A percentile compares a stretch with the other conserved stretches of the same genome.
Conservation (phyloP, 805 yeast species). For the Torulaspora delbrueckii region DNA sequence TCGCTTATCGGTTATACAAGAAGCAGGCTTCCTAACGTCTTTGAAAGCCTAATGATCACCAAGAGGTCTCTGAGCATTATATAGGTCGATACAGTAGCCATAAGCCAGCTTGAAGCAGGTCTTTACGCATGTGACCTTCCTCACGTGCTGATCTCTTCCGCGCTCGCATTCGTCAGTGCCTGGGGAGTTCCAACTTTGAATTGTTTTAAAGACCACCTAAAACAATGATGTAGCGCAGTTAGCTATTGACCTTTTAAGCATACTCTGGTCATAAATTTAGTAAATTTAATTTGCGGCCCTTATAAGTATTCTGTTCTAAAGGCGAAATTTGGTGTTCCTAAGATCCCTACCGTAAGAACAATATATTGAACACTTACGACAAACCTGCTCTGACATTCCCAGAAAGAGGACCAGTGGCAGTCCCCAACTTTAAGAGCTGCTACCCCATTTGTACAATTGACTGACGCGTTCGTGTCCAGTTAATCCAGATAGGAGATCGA, state of each 20-base stretch:
- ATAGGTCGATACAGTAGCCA: neutral
- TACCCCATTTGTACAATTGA: neutral
- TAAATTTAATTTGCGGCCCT: too few relatives aligned
- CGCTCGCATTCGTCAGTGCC: neutral
- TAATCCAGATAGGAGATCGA: neutral
- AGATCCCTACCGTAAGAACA: too few relatives aligned
- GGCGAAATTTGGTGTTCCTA: too few relatives aligned
- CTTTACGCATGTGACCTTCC: neutral
- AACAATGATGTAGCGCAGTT: too few relatives aligned
- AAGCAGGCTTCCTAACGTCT: neutral
- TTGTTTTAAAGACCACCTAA: neutral
- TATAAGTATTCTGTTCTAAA: too few relatives aligned
- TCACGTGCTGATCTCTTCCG: neutral
- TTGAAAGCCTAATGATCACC: too few relatives aligned
- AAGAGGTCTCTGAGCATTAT: neutral
- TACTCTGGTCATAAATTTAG: too few relatives aligned
- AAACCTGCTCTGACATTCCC: neutral
- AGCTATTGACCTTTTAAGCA: too few relatives aligned
- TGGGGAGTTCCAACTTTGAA: neutral
- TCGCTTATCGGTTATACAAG: too few relatives aligned
- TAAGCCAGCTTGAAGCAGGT: neutral
- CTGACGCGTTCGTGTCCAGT: neutral
- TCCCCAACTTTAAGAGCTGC: neutral
- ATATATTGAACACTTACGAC: too few relatives aligned
- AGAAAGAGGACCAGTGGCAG: neutral